A percentile compares a stretch with the other conserved stretches of the same genome.
Conservation (phyloP, 768 basidiomycete genomes). For the Leccinellum rugosiceps region DNA sequence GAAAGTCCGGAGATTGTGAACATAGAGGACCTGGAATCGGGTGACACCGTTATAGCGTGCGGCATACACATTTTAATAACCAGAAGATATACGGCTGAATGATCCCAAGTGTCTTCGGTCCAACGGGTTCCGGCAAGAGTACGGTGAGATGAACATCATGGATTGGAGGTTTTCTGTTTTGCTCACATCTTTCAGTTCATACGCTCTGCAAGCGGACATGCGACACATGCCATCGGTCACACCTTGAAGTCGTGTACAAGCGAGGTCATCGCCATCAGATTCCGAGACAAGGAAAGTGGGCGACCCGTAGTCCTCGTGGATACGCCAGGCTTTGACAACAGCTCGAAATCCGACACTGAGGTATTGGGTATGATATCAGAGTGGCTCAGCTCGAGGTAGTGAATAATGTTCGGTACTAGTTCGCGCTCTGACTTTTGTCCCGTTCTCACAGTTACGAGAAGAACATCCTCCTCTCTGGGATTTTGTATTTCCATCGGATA, state of each 20-base stretch:
- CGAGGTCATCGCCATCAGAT: slow-evolving; percentile 1
- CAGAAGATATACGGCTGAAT: too few species aligned
- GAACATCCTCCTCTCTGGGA: slow-evolving; percentile 25
- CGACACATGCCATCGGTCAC: slow-evolving; percentile 4
- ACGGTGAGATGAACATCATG: slow-evolving; percentile 1
- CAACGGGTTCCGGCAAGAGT: slow-evolving; percentile 21
- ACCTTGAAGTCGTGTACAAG: slow-evolving; percentile 9
- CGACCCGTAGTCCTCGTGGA: slow-evolving; percentile 20
- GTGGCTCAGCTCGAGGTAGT: slow-evolving; percentile 15
- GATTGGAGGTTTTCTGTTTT: background rate
- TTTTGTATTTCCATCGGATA: slow-evolving; percentile 42
- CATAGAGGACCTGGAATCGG: too few species aligned
- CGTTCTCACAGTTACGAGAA: slow-evolving; percentile 4
- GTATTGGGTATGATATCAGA: slow-evolving; percentile 13
- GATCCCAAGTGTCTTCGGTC: slow-evolving; percentile 14
- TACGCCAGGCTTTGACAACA: slow-evolving; percentile 24
- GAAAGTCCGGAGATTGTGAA: too few species aligned
- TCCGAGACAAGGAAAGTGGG: background rate
- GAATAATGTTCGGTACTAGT: background rate
- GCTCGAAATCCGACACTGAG: slow-evolving; percentile 9
- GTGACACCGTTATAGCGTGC: too few species aligned
- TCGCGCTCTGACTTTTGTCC: too few species aligned
- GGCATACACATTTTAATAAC: too few species aligned
- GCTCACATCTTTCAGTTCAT: slow-evolving; percentile 7
- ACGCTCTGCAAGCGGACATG: background rate